Evolutionary conservation across 345 rosid species (phyloP).

Genomic region (Noccaea caerulescens): DNA sequence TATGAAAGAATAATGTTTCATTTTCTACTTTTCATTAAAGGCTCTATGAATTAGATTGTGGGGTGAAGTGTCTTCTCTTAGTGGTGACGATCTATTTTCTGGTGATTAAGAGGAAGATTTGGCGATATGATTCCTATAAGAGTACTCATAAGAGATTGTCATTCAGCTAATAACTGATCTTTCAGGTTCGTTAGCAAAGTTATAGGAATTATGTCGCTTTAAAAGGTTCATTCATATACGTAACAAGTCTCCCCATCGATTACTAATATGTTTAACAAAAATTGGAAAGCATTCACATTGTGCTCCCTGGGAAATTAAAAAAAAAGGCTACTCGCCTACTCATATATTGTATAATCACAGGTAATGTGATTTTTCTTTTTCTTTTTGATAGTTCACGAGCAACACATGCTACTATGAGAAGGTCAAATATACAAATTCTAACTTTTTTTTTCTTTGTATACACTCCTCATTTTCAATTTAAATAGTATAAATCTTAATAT

Average conservation of each 20-base stretch:
- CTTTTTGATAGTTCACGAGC: background rate
- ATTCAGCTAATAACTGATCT: no score
- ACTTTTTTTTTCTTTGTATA: constrained; percentile 23
- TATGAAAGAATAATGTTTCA: no score
- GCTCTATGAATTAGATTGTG: no score
- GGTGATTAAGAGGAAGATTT: no score
- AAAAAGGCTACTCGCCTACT: constrained; percentile 1
- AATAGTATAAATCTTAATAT: constrained; percentile 4
- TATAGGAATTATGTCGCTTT: constrained; percentile 19
- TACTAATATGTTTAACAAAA: constrained; percentile 10
- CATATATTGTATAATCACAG: background rate
- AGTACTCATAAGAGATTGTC: no score
- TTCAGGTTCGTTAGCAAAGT: no score
- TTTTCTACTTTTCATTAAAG: no score
- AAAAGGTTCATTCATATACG: constrained; percentile 17
- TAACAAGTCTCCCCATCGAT: constrained; percentile 4
- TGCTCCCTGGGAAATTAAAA: background rate
- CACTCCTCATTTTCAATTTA: constrained; percentile 16
- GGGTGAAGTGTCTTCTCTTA: no score
- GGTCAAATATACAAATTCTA: constrained; percentile 33
- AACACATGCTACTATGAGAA: constrained; percentile 34
- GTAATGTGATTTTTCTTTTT: constrained; percentile 3
- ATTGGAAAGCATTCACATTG: background rate
- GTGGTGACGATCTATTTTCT: no score
- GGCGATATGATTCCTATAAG: no score